A percentile compares a stretch with the other conserved stretches of the same genome.
Conservation (phyloP, 1,139 yeast species). For the Zygoascus meyerae region DNA sequence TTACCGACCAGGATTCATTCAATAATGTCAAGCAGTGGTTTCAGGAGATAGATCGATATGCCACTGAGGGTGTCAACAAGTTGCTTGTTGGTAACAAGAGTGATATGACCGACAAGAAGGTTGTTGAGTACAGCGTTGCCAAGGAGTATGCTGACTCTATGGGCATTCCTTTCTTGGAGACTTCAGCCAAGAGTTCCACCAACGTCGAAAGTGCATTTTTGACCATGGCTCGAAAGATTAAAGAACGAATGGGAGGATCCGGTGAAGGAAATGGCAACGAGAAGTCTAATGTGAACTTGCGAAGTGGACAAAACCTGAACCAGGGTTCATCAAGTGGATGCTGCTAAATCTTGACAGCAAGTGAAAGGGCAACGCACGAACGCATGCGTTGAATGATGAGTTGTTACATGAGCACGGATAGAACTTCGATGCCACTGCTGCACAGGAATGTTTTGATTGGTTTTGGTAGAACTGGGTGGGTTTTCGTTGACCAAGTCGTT, state of each 20-base stretch:
- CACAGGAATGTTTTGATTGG: too few relatives aligned
- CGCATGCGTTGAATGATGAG: too few relatives aligned
- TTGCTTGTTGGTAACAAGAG: conserved; percentile 95
- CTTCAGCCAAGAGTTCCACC: conserved; percentile 91
- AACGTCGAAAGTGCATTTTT: conserved; percentile 97
- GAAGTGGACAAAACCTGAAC: conserved; percentile 79
- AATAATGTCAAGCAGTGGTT: conserved; percentile 98
- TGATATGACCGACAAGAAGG: conserved; percentile 88
- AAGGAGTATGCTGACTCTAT: conserved; percentile 97
- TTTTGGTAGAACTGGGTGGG: too few relatives aligned
- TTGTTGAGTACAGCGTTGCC: conserved; percentile 93
- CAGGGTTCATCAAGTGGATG: conserved; percentile 60
- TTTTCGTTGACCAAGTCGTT: too few relatives aligned
- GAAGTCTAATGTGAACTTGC: conserved; percentile 70
- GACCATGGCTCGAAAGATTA: conserved; percentile 98
- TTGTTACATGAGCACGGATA: too few relatives aligned
- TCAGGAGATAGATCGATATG: conserved; percentile 97
- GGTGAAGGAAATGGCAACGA: conserved; percentile 43
- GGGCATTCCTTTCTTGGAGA: conserved; percentile 93
- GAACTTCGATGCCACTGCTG: too few relatives aligned
- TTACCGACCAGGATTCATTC: conserved; percentile 95
- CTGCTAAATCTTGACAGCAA: conserved; percentile 44
- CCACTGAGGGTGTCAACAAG: conserved; percentile 96
- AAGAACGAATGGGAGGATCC: conserved; percentile 85
- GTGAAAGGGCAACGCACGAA: not conserved